These are phyloP conservation scores for Usnea hakonensis DNA, from an alignment of 495 filamentous ascomycete genomes.

Conservation along the genomic window DNA sequence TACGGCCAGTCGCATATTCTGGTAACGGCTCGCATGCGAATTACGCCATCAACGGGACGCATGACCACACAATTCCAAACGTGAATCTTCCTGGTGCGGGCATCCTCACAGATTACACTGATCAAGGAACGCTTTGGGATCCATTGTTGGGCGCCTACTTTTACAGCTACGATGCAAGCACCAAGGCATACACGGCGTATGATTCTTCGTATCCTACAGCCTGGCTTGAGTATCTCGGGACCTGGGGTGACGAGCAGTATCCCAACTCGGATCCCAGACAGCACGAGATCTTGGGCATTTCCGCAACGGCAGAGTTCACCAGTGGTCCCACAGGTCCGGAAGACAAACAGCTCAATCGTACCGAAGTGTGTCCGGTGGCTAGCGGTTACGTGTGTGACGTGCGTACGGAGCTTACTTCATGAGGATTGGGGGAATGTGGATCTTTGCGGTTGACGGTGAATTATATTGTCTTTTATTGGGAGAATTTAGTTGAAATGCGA, in stretches of 20 bases:
- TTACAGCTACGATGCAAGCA: conserved; percentile 40
- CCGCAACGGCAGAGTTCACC: conserved; percentile 37
- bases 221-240: conserved; percentile 47
- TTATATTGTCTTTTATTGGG: neutral
- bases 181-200: conserved; percentile 37
- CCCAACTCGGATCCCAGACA: conserved; percentile 37
- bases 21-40: conserved; percentile 53
- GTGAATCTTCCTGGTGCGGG: conserved; percentile 53
- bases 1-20: conserved; percentile 46
- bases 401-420: conserved; percentile 15
- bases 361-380: conserved; percentile 34
- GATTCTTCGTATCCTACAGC: conserved; percentile 35
- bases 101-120: conserved; percentile 53
- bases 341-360: conserved; percentile 44
- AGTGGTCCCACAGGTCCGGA: conserved; percentile 49
- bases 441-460: too few species aligned
- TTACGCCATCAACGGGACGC: conserved; percentile 47
- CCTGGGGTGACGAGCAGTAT: conserved; percentile 53
- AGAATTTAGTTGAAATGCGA: neutral
- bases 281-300: conserved; percentile 39
- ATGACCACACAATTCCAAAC: conserved; percentile 58
- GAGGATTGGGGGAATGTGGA: neutral
- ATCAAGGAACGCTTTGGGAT: conserved; percentile 50
- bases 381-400: conserved; percentile 18
- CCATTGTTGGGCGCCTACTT: conserved; percentile 43